Conservation (phyloP, 345 rosid genomes). For the Syzygium grande region DNA sequence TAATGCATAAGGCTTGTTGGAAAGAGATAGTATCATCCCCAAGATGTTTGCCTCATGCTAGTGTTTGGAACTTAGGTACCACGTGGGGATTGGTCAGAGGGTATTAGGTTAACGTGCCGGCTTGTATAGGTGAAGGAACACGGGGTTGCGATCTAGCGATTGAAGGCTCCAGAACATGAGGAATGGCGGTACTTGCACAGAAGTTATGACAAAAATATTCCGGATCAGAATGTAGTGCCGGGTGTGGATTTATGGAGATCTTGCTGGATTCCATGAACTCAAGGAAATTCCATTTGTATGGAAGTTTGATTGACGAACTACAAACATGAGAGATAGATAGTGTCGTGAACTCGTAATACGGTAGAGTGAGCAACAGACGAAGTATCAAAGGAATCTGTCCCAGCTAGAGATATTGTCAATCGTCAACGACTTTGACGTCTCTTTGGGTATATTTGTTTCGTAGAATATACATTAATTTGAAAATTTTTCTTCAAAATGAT, state of each 20-base stretch:
- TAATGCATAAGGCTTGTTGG: not conserved
- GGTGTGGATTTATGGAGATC: not conserved
- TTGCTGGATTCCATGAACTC: not conserved
- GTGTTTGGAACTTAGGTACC: not conserved
- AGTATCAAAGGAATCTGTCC: not conserved
- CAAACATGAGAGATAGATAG: not conserved
- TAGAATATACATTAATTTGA: too few relatives aligned
- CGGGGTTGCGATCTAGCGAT: not conserved
- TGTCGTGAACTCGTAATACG: not conserved
- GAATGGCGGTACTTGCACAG: not conserved
- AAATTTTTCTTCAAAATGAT: too few relatives aligned
- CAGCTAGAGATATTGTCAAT: not conserved
- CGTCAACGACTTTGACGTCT: not conserved
- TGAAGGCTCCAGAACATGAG: not conserved
- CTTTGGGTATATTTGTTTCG: too few relatives aligned
- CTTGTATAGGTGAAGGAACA: not conserved
- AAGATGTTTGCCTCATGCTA: not conserved
- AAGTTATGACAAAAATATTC: not conserved
- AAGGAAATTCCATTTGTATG: not conserved
- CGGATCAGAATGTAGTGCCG: not conserved
- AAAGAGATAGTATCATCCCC: not conserved
- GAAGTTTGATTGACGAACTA: not conserved
- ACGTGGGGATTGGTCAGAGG: not conserved
- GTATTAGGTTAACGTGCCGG: not conserved
- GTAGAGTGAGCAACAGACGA: not conserved